Evolutionary conservation across 345 rosid species (phyloP).

Genomic region (Trapa incisa): DNA sequence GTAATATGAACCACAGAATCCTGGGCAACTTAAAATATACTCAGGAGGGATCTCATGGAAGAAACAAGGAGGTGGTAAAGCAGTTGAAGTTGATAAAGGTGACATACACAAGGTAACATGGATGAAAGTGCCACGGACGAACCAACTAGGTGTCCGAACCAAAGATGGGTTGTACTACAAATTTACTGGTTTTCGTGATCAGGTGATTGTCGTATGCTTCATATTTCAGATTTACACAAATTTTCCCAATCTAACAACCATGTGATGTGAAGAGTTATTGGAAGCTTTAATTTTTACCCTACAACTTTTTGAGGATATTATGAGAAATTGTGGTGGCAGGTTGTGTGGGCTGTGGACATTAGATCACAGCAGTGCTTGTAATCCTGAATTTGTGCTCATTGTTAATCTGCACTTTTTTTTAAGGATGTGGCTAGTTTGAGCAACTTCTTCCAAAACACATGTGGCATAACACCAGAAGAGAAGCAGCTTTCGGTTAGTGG

Average conservation of each 20-base stretch:
- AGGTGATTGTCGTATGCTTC: slow-evolving; percentile 24
- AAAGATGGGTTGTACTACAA: slow-evolving; percentile 81
- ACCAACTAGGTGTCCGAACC: slow-evolving; percentile 64
- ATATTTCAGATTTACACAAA: neutral
- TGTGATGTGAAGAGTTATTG: neutral
- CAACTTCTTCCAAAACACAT: slow-evolving; percentile 54
- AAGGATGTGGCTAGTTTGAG: slow-evolving; percentile 69
- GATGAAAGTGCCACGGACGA: slow-evolving; percentile 82
- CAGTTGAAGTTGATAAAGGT: slow-evolving; percentile 78
- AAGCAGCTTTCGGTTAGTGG: slow-evolving; percentile 37
- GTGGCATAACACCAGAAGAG: slow-evolving; percentile 46
- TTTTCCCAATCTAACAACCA: neutral
- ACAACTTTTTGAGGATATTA: neutral
- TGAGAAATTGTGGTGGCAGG: neutral
- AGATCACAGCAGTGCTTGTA: neutral
- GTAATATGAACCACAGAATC: slow-evolving; percentile 40
- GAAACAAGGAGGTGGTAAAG: slow-evolving; percentile 96
- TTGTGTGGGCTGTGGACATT: neutral
- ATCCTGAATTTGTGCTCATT: neutral
- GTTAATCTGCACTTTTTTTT: slow-evolving; percentile 4
- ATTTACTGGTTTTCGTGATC: slow-evolving; percentile 84
- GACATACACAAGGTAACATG: slow-evolving; percentile 64
- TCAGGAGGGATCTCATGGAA: slow-evolving; percentile 84
- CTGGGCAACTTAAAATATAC: slow-evolving; percentile 65
- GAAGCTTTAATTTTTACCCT: neutral